Evolutionary conservation across 306 rosid species (phyloP), one percentile per base, ranked within the genome.

Genomic region (Cucurbita pepo): DNA sequence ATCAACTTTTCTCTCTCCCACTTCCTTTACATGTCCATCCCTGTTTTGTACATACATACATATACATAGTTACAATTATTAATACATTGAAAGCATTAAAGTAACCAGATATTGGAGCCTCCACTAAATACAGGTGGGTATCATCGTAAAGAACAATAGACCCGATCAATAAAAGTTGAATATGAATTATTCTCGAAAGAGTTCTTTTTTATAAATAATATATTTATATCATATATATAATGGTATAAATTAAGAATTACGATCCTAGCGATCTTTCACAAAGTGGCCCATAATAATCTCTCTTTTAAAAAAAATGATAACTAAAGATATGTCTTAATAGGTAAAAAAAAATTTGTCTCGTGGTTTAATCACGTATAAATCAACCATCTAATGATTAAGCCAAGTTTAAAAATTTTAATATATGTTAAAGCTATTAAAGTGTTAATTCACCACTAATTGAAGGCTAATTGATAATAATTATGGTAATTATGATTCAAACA

Each of bases 331-430:
- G 71, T 19, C 71, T 43, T 65, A 12, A 40, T 10, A 22, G 36
- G 56, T 48, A 48, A 67, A 58, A 48, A 67, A 58, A 11, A 10
- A 18, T 41, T 14, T 41, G 5, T 15, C 14, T 12, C 16, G 4
- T 65, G 54, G 36, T 51, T 69, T 22, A 69, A 69, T 69, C 73
- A 22, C 56, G 48, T 50, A 69, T 34, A 48, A 25, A 69, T 69
- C 73, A 69, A 69, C 73, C 30, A 25, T 56, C 44, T 25, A 69
- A 69, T 69, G 57, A 69, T 69, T 69, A 69, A 48, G 18, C 52
- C n/a, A n/a, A 48, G 19, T 21, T 69, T 48, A 16, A 48, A 47
- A 25, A 69, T 25, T 6, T 30, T 25, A 9, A 45, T 66, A 66
- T 66, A 19, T 44, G 72, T 66, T 43, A 66, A 45, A 66, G 72